phyloP scores from a whole-genome alignment of 1,284 basidiomycete species.

The Tilletia indica region DNA sequence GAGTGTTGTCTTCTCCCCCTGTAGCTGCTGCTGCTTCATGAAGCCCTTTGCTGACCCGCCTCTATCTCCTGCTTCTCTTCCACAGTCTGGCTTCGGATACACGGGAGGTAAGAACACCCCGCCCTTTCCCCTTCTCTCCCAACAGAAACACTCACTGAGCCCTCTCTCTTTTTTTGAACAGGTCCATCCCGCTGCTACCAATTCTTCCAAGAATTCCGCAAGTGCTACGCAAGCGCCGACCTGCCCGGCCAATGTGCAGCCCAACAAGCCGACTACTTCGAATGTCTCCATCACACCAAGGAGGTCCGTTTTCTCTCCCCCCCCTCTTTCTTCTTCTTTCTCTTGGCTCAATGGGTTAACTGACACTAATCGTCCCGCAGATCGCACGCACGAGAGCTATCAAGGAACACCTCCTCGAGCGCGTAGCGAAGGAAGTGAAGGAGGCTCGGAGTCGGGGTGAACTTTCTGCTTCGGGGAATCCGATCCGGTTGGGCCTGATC shows the following conservation, averaged over 20 bases:
- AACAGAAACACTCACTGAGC: constrained; percentile 19
- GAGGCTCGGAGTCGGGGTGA: constrained; percentile 43
- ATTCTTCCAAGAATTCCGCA: constrained; percentile 73
- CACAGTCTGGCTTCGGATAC: constrained; percentile 67
- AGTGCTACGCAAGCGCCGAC: constrained; percentile 87
- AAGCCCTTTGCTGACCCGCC: too few species aligned
- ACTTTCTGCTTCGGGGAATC: constrained; percentile 39
- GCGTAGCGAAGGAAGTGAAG: constrained; percentile 39
- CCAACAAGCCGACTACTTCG: constrained; percentile 83
- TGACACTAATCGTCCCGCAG: constrained; percentile 18
- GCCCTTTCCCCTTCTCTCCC: background rate
- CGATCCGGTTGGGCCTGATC: constrained; percentile 43
- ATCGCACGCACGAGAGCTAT: constrained; percentile 46
- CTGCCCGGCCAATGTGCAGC: constrained; percentile 70
- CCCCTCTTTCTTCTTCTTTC: background rate
- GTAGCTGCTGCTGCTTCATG: too few species aligned
- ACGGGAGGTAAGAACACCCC: constrained; percentile 63
- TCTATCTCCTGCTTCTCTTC: background rate
- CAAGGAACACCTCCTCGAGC: constrained; percentile 46
- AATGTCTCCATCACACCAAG: constrained; percentile 86
- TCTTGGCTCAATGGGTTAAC: background rate
- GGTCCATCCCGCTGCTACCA: constrained; percentile 85
- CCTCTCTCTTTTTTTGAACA: constrained; percentile 52
- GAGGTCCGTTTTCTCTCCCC: constrained; percentile 64
- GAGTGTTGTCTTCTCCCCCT: background rate